Evolutionary conservation across 2,329 filamentous ascomycete species (phyloP), one percentile per base, ranked within the genome.

Genomic region (Salinomyces thailandicus): DNA sequence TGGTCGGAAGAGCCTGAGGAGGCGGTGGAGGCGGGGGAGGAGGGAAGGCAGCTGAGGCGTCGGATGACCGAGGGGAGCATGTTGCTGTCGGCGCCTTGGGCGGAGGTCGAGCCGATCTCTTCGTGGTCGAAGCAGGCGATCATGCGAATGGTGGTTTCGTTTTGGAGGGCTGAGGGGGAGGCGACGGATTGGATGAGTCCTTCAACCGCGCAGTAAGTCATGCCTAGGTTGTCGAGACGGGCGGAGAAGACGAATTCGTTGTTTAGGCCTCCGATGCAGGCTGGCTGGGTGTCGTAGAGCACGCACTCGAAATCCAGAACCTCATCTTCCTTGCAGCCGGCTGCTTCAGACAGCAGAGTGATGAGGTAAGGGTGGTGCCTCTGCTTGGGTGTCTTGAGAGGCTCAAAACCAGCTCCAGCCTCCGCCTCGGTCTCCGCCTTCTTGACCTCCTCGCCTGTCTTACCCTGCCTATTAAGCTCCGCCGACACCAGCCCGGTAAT

Each of bases 41-140:
- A 71, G 4, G 83, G 81, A 19, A 95, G 69, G 19, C 85, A 81
- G 1, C 85, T 91, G 13, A 98, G 73, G 37, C 91, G 83, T 43
- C 84, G 81, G 36, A 96, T 73, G 31, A 96, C 79, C 16, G 85
- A 75, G 2, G 91, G 89, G 13, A 98, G 73, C 39, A 94, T 72
- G 62, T 94, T 94, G 4, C 85, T 94, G 63, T 93, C 79, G 13
- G 91, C 91, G 43, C 91, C 91, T 55, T 98, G 91, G 4, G 89
- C 87, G 2, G 86, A 93, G 39, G 75, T 79, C 43, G 85, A 93
- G 36, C 91, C 91, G 54, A 98, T 91, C 59, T 98, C 91, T 62
- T 98, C 91, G 64, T 98, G 87, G 59, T 98, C 91, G 60, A 98
- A 98, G 62, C 89, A 84, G 22, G 86, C 81, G 48, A 93, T 81